A percentile compares a stretch with the other conserved stretches of the same genome.
Evolutionary conservation across 352 stramenopile genomes (phyloP).

Genomic region (Lagenidium giganteum): DNA sequence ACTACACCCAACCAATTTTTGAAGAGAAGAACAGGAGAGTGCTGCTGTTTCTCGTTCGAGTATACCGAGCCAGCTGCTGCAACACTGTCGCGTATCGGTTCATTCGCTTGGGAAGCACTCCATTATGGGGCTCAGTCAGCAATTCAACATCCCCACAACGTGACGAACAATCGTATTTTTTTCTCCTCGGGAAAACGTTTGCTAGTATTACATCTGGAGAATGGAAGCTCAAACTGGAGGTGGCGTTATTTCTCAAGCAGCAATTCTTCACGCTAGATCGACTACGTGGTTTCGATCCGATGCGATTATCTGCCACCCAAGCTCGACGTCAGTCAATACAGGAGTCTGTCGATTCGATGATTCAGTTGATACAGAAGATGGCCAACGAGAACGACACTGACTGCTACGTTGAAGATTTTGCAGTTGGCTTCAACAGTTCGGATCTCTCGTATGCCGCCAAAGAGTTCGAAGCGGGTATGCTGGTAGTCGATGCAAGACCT

Average conservation of each 20-base stretch:
- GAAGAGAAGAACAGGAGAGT: not conserved
- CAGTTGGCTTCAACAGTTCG: not conserved
- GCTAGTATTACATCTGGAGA: not conserved
- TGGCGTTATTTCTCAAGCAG: slow-evolving; percentile 9
- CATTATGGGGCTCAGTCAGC: slow-evolving; percentile 8
- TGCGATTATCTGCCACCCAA: not conserved
- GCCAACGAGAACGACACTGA: no score
- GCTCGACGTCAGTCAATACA: slow-evolving; percentile 1
- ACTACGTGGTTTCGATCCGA: not conserved
- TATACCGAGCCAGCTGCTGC: slow-evolving; percentile 17
- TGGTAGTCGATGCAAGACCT: not conserved
- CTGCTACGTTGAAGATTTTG: not conserved
- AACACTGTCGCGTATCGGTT: slow-evolving; percentile 17
- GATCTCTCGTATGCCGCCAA: not conserved
- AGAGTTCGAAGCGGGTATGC: slow-evolving; percentile 10
- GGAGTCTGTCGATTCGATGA: no score
- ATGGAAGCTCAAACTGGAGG: not conserved
- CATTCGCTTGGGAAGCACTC: slow-evolving; percentile 14
- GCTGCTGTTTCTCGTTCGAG: slow-evolving; percentile 3
- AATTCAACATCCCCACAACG: no score
- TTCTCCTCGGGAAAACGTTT: slow-evolving; percentile 2
- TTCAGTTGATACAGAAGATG: no score
- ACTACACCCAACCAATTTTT: slow-evolving; percentile 11
- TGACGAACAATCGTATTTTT: slow-evolving; percentile 7
- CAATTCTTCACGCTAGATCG: slow-evolving; percentile 4